Base-by-base conservation (phyloP, 768 basidiomycete species). In the Inosperma sp. region DNA sequence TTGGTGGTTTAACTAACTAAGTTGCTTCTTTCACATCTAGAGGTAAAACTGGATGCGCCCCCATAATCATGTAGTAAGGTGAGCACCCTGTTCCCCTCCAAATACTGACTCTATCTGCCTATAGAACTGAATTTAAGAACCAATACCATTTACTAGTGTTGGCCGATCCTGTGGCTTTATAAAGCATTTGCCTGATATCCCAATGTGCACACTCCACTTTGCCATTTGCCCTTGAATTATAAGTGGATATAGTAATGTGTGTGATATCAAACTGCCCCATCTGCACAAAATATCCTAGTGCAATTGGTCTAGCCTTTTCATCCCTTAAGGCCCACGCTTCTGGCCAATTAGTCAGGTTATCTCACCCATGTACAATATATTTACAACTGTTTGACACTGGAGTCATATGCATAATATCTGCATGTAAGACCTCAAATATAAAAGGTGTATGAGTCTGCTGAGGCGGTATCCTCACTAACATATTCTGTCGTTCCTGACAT, bases 71-170 rank as follows among this genome's bases (percentile, higher is more conserved):
- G 29, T 67, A 69, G 39, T 58, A 69, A 0, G 65, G 65, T 1
- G 66, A 68, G 48, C 62, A 63, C 0, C 69, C 68, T 0, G 58
- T 49, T 3, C 61, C 37, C 9, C 56, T 57, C 12, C 62, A 21
- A 9, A 65, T 51, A 0, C 67, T 64, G 1, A 65, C 49, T n/a
- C 62, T 47, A 27, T 69, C 67, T 0, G 73, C 65, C 70, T 71
- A 75, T 6, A 70, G 56, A 0, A 67, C 59, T 3, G 62, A 57
- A 2, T 59, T 56, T 0, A 62, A 56, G 16, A 61, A 55, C 49
- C 53, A 37, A 58, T 61, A 13, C 1, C n/a, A n/a, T n/a, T n/a
- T n/a, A n/a, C n/a, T n/a, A n/a, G n/a, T n/a, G n/a, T n/a, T n/a
- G n/a, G n/a, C n/a, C n/a, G n/a, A n/a, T n/a, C n/a, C n/a, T n/a